phyloP scores from a whole-genome alignment of 2,329 filamentous ascomycete genomes.

The Sarocladium kiliense region DNA sequence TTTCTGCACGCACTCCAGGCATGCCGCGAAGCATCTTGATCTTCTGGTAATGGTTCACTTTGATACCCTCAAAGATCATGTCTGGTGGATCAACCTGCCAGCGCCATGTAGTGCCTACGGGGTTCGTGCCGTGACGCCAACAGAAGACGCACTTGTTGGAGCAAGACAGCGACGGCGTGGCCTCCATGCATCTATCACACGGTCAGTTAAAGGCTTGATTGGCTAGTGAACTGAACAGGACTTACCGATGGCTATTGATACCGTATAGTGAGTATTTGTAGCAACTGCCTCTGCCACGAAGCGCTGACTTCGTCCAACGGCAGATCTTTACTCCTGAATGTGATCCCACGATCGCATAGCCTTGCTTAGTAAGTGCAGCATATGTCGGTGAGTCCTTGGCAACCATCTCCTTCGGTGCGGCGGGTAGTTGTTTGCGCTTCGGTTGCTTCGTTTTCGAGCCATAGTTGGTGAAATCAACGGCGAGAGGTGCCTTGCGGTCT shows the following conservation, averaged over 20 bases:
- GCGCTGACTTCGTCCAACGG: constrained; percentile 95
- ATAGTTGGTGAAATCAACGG: constrained; percentile 83
- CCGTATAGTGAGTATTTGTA: constrained; percentile 99
- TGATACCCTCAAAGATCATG: constrained; percentile 84
- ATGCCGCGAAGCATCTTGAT: constrained; percentile 96
- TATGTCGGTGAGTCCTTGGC: constrained; percentile 86
- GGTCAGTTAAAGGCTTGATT: not conserved
- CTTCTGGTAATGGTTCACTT: constrained; percentile 89
- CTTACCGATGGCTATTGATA: constrained; percentile 76
- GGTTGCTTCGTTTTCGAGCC: constrained; percentile 44
- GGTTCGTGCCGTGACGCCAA: constrained; percentile 97
- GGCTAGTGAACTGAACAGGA: not conserved
- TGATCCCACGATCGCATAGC: constrained; percentile 89
- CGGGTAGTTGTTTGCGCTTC: constrained; percentile 36
- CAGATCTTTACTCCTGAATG: constrained; percentile 98
- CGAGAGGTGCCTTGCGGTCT: constrained; percentile 46
- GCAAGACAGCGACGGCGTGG: constrained; percentile 90
- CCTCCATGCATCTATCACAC: constrained; percentile 73
- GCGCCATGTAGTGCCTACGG: constrained; percentile 92
- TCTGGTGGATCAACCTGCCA: constrained; percentile 93
- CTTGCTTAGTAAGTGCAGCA: constrained; percentile 86
- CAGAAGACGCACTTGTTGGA: constrained; percentile 99
- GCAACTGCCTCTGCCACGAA: constrained; percentile 88
- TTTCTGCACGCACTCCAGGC: constrained; percentile 84
- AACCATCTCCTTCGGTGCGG: constrained; percentile 82